Evolutionary conservation across 1,284 basidiomycete species (phyloP).

Genomic region (Puccinia brachypodii): DNA sequence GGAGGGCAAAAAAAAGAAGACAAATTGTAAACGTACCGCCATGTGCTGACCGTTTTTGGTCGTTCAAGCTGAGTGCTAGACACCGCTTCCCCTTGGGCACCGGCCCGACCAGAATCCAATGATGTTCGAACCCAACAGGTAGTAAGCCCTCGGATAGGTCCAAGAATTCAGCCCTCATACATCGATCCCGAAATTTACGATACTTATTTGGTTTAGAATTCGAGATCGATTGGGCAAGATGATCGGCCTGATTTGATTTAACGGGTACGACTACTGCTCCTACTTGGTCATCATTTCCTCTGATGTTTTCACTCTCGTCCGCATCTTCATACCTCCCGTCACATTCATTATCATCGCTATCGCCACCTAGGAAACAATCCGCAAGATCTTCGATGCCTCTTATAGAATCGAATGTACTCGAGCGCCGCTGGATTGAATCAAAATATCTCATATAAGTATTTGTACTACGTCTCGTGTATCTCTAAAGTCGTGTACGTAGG

Average conservation of each 20-base stretch:
- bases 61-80: conserved; percentile 7
- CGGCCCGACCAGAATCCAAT: conserved; percentile 42
- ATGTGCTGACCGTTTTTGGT: neutral
- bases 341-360: neutral
- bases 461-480: neutral
- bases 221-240: neutral
- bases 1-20: neutral
- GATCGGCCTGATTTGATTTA: neutral
- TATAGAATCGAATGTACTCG: conserved; percentile 22
- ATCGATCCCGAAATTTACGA: conserved; percentile 2
- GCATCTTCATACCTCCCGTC: conserved; percentile 32
- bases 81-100: conserved; percentile 37
- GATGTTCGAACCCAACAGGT: conserved; percentile 17
- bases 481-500: too few species aligned
- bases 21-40: neutral
- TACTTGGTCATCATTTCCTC: neutral
- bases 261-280: neutral
- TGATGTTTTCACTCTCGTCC: conserved; percentile 11
- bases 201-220: conserved; percentile 8
- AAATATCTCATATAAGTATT: neutral
- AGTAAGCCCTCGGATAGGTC: conserved; percentile 28
- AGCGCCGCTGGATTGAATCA: conserved; percentile 11
- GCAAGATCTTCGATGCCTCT: conserved; percentile 29
- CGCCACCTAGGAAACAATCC: neutral
- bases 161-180: conserved; percentile 37